Conservation (phyloP, 768 basidiomycete genomes). For the Boletellus emodensis region DNA sequence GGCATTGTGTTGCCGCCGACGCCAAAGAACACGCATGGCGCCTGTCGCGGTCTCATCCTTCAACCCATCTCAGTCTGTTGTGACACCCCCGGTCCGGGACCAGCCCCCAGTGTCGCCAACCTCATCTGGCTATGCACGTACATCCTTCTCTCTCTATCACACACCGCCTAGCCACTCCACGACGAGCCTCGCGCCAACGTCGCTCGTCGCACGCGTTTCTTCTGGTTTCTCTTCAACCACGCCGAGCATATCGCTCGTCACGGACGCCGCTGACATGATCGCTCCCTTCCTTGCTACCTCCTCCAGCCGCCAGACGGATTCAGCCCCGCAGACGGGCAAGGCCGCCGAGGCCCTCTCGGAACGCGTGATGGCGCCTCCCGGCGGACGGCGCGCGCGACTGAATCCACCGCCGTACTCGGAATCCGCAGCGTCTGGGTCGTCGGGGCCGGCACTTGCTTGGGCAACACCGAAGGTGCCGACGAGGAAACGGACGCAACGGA, state of each 20-base stretch:
- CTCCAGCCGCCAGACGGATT: constrained; percentile 1
- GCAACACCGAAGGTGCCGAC: not conserved
- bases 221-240: not conserved
- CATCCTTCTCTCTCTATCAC: not conserved
- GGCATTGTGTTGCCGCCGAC: constrained; percentile 11
- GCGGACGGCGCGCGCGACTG: constrained; percentile 13
- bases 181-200: constrained; percentile 4
- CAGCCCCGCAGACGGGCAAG: not conserved
- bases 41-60: not conserved
- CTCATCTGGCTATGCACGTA: not conserved
- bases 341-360: constrained; percentile 4
- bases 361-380: not conserved
- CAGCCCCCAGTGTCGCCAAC: not conserved
- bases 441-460: not conserved
- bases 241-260: not conserved
- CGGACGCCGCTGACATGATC: constrained; percentile 22
- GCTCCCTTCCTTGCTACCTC: constrained; percentile 19
- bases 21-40: not conserved
- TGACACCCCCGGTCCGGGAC: not conserved
- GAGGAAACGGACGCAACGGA: not conserved
- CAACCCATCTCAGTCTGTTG: not conserved
- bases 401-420: constrained; percentile 29
- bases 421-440: not conserved
- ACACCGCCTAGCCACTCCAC: constrained; percentile 3
- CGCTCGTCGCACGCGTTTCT: constrained; percentile 1